Evolutionary conservation across 208 protist species (phyloP).

Genomic region (Leishmania lainsoni): DNA sequence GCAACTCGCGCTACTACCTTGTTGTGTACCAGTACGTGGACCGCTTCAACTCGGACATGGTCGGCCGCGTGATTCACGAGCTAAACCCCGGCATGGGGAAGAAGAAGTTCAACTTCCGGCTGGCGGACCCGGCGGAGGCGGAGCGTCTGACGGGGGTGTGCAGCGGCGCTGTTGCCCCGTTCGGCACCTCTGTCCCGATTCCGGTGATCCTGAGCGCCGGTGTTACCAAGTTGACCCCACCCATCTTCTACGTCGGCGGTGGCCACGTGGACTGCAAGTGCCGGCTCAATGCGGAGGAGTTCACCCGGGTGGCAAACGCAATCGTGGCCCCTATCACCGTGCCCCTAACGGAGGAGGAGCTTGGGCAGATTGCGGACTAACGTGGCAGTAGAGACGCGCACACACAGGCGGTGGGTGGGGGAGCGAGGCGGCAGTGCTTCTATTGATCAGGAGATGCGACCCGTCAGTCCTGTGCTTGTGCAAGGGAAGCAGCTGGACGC

Average conservation of each 20-base stretch:
- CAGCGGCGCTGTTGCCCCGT: constrained; percentile 76
- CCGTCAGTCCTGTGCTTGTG: not conserved
- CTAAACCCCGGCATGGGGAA: constrained; percentile 82
- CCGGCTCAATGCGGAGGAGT: constrained; percentile 67
- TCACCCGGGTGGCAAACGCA: constrained; percentile 54
- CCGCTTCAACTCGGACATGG: constrained; percentile 71
- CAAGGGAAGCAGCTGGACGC: not conserved
- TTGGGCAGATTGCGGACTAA: constrained; percentile 49
- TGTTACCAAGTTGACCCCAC: constrained; percentile 50
- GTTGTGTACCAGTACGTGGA: constrained; percentile 87
- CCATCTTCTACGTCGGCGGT: constrained; percentile 73
- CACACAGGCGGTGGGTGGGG: not conserved
- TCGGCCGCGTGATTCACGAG: constrained; percentile 59
- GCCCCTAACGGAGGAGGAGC: constrained; percentile 67
- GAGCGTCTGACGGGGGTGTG: constrained; percentile 68
- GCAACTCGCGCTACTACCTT: constrained; percentile 87
- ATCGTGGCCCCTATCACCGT: constrained; percentile 72
- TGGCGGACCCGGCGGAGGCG: constrained; percentile 56
- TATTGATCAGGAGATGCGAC: not conserved
- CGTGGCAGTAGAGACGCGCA: not conserved
- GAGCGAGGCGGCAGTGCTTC: not conserved
- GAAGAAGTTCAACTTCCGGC: constrained; percentile 89
- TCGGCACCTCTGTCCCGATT: constrained; percentile 50
- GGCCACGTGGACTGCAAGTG: constrained; percentile 88
- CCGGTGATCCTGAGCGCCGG: constrained; percentile 75